Conservation (phyloP, 2,329 filamentous ascomycete genomes). For the Xylogone sp. region DNA sequence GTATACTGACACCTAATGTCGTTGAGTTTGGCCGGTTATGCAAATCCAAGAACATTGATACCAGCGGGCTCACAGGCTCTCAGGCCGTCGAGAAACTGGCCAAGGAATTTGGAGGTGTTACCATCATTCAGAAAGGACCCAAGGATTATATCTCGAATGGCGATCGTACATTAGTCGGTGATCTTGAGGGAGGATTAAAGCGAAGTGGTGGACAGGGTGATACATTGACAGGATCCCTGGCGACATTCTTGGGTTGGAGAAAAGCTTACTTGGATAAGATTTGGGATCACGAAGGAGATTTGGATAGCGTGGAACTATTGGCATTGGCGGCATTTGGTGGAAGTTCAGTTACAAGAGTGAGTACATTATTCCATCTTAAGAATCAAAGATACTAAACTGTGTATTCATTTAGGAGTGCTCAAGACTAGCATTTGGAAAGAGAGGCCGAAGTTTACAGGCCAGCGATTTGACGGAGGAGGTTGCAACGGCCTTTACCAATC, state of each 20-base stretch:
- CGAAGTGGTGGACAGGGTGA: slow-evolving; percentile 93
- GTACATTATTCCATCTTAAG: slow-evolving; percentile 29
- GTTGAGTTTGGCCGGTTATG: slow-evolving; percentile 86
- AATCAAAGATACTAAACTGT: slow-evolving; percentile 17
- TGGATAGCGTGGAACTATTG: slow-evolving; percentile 58
- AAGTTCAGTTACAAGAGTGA: slow-evolving; percentile 76
- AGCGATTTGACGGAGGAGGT: slow-evolving; percentile 92
- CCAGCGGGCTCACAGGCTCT: slow-evolving; percentile 33
- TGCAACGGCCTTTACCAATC: slow-evolving; percentile 70
- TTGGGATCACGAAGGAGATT: slow-evolving; percentile 61
- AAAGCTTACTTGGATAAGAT: slow-evolving; percentile 79
- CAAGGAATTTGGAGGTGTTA: slow-evolving; percentile 77
- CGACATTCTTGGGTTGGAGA: slow-evolving; percentile 84
- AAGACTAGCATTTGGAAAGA: slow-evolving; percentile 77
- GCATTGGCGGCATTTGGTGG: slow-evolving; percentile 82
- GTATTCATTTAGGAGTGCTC: slow-evolving; percentile 66
- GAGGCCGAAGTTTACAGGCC: slow-evolving; percentile 84
- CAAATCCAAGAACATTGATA: slow-evolving; percentile 67
- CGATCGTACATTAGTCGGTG: slow-evolving; percentile 67
- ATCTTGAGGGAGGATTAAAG: slow-evolving; percentile 80
- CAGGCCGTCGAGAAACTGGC: slow-evolving; percentile 62
- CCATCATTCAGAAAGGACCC: slow-evolving; percentile 83
- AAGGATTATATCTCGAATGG: slow-evolving; percentile 84
- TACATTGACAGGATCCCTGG: slow-evolving; percentile 85
- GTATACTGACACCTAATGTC: slow-evolving; percentile 90